Conservation (phyloP, 139 green algal species). For the Closterium sp. region DNA sequence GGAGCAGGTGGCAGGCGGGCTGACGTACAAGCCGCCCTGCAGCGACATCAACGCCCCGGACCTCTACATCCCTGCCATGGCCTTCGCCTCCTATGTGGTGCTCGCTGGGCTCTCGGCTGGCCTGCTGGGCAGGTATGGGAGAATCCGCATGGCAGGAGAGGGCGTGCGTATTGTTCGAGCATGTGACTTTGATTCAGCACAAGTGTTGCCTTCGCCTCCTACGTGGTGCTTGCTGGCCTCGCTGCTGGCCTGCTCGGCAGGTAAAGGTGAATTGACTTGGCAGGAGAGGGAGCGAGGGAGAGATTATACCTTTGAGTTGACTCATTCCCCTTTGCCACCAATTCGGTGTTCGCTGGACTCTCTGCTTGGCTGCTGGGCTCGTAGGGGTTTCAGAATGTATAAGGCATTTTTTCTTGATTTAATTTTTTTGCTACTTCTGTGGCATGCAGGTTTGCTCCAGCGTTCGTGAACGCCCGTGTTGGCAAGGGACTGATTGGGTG, state of each 20-base stretch:
- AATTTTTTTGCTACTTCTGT: not conserved
- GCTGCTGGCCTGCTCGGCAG: conserved; percentile 6
- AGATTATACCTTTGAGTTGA: no score
- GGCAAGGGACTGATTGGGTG: conserved; percentile 62
- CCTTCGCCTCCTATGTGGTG: conserved; percentile 79
- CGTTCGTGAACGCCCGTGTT: conserved; percentile 71
- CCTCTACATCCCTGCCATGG: conserved; percentile 93
- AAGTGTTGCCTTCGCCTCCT: conserved; percentile 80
- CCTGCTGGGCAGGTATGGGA: not conserved
- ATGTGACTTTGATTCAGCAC: conserved; percentile 80
- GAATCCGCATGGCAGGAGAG: not conserved
- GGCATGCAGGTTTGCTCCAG: conserved; percentile 65
- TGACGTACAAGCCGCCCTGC: conserved; percentile 81
- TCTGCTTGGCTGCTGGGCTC: conserved; percentile 4
- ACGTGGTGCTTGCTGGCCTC: conserved; percentile 67
- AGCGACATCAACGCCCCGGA: conserved; percentile 92
- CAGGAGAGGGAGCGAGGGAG: not conserved
- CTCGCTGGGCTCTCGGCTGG: conserved; percentile 53
- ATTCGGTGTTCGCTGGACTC: conserved; percentile 66
- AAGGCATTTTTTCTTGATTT: not conserved
- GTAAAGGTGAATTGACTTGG: not conserved
- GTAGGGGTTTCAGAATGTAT: not conserved
- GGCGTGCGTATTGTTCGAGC: not conserved
- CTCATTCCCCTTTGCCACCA: conserved; percentile 80
- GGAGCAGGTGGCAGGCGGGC: conserved; percentile 63